A percentile compares a stretch with the other conserved stretches of the same genome.
phyloP scores from a whole-genome alignment of 495 filamentous ascomycete genomes.

The Symbiotaphrina buchneri region DNA sequence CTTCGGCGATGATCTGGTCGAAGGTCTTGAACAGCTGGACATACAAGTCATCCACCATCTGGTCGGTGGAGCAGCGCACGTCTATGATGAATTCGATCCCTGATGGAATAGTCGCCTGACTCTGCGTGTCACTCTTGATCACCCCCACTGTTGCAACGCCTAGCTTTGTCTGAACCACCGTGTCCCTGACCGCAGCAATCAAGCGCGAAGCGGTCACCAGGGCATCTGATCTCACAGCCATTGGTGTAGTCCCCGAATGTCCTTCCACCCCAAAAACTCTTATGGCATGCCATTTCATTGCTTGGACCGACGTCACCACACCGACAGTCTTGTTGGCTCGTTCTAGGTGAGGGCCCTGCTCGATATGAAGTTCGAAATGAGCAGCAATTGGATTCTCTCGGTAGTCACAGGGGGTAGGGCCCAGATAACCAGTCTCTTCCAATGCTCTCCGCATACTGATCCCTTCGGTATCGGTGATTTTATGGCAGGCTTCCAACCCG shows the following conservation, averaged over 20 bases:
- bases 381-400: neutral
- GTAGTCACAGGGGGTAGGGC: no score
- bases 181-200: neutral
- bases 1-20: neutral
- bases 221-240: neutral
- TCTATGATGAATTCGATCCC: neutral
- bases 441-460: conserved; percentile 8
- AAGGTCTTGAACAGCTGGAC: neutral
- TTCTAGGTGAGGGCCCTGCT: neutral
- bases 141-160: neutral
- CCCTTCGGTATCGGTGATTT: conserved; percentile 7
- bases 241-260: neutral
- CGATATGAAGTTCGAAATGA: neutral
- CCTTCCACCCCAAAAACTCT: neutral
- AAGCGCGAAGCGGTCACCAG: neutral
- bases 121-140: neutral
- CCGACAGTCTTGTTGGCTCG: neutral
- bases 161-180: no score
- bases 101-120: neutral
- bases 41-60: neutral
- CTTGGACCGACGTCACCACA: neutral
- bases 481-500: neutral
- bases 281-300: neutral
- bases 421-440: conserved; percentile 3
- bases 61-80: neutral